Evolutionary conservation across 1,284 basidiomycete species (phyloP), one percentile per base, ranked within the genome.

Genomic region (Apiotrichum sp.): DNA sequence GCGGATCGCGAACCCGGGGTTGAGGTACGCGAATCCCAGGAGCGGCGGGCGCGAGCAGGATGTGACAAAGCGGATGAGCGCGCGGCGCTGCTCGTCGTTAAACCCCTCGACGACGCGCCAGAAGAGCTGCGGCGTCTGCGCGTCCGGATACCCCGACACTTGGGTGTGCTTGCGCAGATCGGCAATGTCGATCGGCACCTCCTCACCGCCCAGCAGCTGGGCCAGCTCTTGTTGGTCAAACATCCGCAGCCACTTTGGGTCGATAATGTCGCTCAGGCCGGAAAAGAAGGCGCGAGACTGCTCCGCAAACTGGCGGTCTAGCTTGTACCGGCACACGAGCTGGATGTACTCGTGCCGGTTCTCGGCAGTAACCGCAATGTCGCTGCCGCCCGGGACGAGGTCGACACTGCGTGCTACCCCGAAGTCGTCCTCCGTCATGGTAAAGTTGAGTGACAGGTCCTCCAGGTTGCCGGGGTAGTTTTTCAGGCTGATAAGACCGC

Each of bases 221-320:
- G 89, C 89, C 1, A 95, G 78, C 73, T 96, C 93, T 68, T 88
- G 86, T 68, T 93, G 91, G 72, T 95, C 92, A 77, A 96, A 97
- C 89, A 96, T 93, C 44, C 89, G 80, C 34, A 96, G 79, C 91
- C 91, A 96, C 66, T 89, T 88, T 1, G 83, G 83, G 62, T 93
- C 87, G 69, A 96, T 87, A 75, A 96, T 86, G 65, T 93, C 88
- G 9, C 85, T 86, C 40, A 96, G 76, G 1, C 93, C 92, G 32
- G 67, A 63, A 64, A 80, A 79, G 68, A 81, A 80, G 0, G 79
- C 90, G 48, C 85, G 82, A 67, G 86, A 90, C 77, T 98, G 95
- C 55, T 78, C 76, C 65, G 84, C 85, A 67, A 98, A 95, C 76
- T 98, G 93, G 64, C 82, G 84, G 69, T 85, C 92, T 32, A 98